Evolutionary conservation across 495 filamentous ascomycete species (phyloP).

Genomic region (Cenococcum geophilum): DNA sequence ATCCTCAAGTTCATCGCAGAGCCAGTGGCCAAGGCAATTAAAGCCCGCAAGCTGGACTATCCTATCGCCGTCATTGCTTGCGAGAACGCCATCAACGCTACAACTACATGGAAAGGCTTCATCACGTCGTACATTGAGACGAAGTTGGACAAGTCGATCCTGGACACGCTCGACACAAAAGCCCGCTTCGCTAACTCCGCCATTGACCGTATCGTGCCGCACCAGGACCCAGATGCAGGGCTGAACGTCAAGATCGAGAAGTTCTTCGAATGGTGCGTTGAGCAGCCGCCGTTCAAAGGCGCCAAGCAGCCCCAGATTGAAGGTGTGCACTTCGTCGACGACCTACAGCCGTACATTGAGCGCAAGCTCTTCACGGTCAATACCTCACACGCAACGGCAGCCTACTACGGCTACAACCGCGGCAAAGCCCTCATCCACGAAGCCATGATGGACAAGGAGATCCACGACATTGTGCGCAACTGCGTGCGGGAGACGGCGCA

Average conservation of each 20-base stretch:
- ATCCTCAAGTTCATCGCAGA: slow-evolving; percentile 94
- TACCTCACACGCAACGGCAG: slow-evolving; percentile 93
- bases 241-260: slow-evolving; percentile 93
- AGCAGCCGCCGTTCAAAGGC: slow-evolving; percentile 66
- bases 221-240: slow-evolving; percentile 68
- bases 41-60: slow-evolving; percentile 59
- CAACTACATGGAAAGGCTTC: slow-evolving; percentile 70
- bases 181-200: slow-evolving; percentile 86
- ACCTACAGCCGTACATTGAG: slow-evolving; percentile 93
- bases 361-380: slow-evolving; percentile 99
- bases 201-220: slow-evolving; percentile 94
- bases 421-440: slow-evolving; percentile 84
- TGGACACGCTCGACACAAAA: slow-evolving; percentile 38
- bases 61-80: slow-evolving; percentile 92
- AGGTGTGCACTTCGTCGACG: slow-evolving; percentile 85
- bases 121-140: slow-evolving; percentile 78
- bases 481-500: slow-evolving; percentile 74
- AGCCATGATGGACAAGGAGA: slow-evolving; percentile 60
- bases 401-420: slow-evolving; percentile 83
- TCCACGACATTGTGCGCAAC: slow-evolving; percentile 66
- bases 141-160: slow-evolving; percentile 38
- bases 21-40: slow-evolving; percentile 85
- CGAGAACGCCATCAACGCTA: slow-evolving; percentile 93
- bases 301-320: slow-evolving; percentile 63
- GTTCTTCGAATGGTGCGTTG: slow-evolving; percentile 98